Base-by-base conservation (phyloP, 345 rosid species). In the Brassica cretica region DNA sequence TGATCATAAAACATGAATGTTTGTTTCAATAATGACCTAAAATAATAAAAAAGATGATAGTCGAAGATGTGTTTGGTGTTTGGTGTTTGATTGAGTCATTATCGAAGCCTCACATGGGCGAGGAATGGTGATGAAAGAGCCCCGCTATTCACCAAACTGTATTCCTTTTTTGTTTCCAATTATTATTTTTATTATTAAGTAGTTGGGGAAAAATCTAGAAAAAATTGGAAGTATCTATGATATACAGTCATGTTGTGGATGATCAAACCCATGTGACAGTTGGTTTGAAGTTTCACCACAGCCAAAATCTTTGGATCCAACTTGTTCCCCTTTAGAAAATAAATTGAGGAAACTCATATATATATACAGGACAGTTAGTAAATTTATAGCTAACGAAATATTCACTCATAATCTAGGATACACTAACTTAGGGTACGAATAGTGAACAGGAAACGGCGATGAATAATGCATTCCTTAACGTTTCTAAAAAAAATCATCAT, bases 41-140 rank as follows among this genome's bases (percentile, higher is more conserved):
- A 27, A 39, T 27, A 8, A 32, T 32, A n/a, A 70, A 37, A 63
- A 6, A 75, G 14, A 76, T 73, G 18, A 68, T 44, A 37, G 71
- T 51, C 21, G 30, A 70, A 67, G 70, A 63, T 70, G 44, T 46
- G 49, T 72, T 65, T 25, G 61, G 44, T 46, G 49, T 72, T 65
- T 25, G 61, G 65, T 70, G 72, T 63, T 72, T 80, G 76, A 77
- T 76, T 80, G 67, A 73, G 83, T 84, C 80, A 72, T 76, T 71
- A 77, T 82, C 83, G 69, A 61, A 73, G 75, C 60, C 37, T 79
- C 96, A 87, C 92, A 86, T 86, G 96, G 82, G 78, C 16, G 55
- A 87, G 82, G 84, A 86, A 87, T 88, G 90, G 82, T 66, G 59
- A 64, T 51, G 87, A 86, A 80, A 58, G 88, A 53, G 90, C 71